A percentile compares a stretch with the other conserved stretches of the same genome.
phyloP scores from a whole-genome alignment of 176 grass and related monocot species.

The Rhipidocladum racemiflorum region DNA sequence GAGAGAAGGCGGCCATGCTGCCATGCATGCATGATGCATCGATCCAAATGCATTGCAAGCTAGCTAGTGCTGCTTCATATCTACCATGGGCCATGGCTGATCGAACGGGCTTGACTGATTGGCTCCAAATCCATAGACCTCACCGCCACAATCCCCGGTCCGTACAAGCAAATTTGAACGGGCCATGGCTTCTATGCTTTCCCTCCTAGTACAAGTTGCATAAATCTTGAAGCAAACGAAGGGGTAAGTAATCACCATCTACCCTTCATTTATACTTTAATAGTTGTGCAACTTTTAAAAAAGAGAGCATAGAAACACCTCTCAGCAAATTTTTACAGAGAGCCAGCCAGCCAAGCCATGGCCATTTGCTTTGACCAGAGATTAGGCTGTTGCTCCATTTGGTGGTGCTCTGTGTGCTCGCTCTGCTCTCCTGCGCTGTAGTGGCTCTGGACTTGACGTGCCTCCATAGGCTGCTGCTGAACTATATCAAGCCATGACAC shows the following conservation, averaged over 20 bases:
- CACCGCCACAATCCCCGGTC: background rate
- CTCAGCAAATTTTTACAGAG: background rate
- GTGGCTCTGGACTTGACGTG: constrained; percentile 18
- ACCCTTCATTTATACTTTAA: no score
- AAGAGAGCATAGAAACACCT: no score
- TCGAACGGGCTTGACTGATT: background rate
- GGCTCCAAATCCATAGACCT: background rate
- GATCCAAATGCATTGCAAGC: background rate
- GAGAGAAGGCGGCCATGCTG: no score
- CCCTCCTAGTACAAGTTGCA: no score
- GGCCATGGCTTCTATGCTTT: no score
- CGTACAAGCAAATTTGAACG: background rate
- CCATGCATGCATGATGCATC: background rate
- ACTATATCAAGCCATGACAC: constrained; percentile 12
- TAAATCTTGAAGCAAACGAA: no score
- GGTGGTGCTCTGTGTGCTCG: background rate
- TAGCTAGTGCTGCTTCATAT: background rate
- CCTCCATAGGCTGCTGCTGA: background rate
- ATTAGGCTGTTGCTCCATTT: constrained; percentile 16
- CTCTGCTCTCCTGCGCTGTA: background rate
- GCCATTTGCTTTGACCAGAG: constrained; percentile 32
- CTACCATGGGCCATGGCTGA: background rate
- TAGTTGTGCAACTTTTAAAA: no score
- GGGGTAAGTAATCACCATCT: no score
- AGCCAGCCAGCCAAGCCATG: background rate